phyloP scores from a whole-genome alignment of 352 stramenopile genomes.

The Pythium volutum region DNA sequence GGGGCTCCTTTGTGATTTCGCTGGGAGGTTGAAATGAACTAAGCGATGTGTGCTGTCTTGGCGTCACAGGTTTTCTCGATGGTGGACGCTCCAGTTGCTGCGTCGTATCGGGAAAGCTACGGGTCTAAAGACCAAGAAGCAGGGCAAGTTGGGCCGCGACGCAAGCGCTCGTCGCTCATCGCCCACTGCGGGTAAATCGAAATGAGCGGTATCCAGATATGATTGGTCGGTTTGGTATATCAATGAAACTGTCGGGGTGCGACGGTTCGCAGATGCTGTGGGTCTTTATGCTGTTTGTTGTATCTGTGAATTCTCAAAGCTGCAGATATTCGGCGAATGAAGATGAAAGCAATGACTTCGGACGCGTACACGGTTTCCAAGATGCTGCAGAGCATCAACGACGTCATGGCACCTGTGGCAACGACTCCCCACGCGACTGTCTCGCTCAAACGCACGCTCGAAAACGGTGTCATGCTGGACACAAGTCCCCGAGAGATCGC shows the following conservation, averaged over 20 bases:
- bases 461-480: constrained; percentile 81
- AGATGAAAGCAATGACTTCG: constrained; percentile 23
- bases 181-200: not conserved
- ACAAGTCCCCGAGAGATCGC: constrained; percentile 72
- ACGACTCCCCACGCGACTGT: constrained; percentile 42
- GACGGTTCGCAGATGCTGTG: constrained; percentile 3
- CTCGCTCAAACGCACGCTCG: constrained; percentile 65
- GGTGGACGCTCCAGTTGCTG: constrained; percentile 80
- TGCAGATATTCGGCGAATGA: not conserved
- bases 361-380: constrained; percentile 82
- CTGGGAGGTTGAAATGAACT: not conserved
- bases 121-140: constrained; percentile 73
- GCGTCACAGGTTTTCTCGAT: constrained; percentile 60
- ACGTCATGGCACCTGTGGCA: constrained; percentile 67
- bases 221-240: not conserved
- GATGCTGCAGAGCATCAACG: constrained; percentile 81
- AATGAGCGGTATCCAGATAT: not conserved
- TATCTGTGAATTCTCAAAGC: not conserved
- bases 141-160: constrained; percentile 19
- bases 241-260: constrained; percentile 19
- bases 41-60: not conserved
- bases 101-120: constrained; percentile 77
- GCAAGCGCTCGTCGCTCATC: not conserved
- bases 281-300: not conserved
- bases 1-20: not conserved